Base-by-base conservation (phyloP, 148 eudicot species). In the Amaranthus hypochondriacus region DNA sequence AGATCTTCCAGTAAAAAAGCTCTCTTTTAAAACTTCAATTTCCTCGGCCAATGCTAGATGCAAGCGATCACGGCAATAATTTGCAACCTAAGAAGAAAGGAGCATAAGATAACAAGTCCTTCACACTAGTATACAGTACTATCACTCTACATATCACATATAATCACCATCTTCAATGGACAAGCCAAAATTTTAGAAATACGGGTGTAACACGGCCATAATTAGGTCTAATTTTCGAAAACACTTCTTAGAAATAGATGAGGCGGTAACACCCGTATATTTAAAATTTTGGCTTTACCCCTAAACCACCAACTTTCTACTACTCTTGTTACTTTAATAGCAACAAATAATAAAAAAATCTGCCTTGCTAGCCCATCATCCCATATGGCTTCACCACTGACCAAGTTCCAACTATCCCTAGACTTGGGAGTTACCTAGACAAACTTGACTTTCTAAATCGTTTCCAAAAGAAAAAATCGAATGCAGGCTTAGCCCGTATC, bases 11-110 rank as follows among this genome's bases (percentile, higher is more conserved):
- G 61, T 72, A 51, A 66, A 66, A 52, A 73, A 75, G 70, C 52
- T 75, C 52, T 13, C 56, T 69, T 77, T 85, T 1, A 71, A 70
- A 48, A 43, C 73, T 75, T 85, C 85, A n/a, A 87, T 79, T 82
- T 85, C 90, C 76, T 85, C 81, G 3, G 74, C 73, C 59, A 87
- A 67, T 52, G 82, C 88, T 80, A 75, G 50, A 69, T 87, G 90
- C 58, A 87, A 62, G 62, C 81, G 90, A 52, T 87, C 88, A 15
- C 81, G 90, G 47, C 90, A 87, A 71, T 79, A 85, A 63, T 87
- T 77, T 53, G 90, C 85, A 79, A 87, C 90, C 90, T 85, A 69
- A 47, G 53, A 66, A 11, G 71, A 57, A 72, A 48, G 69, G 56
- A 60, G 75, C 71, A 66, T 3, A 54, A 50, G 42, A 68, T 54